Conservation (phyloP, 2,329 filamentous ascomycete species). For the Colletotrichum chrysophilum region DNA sequence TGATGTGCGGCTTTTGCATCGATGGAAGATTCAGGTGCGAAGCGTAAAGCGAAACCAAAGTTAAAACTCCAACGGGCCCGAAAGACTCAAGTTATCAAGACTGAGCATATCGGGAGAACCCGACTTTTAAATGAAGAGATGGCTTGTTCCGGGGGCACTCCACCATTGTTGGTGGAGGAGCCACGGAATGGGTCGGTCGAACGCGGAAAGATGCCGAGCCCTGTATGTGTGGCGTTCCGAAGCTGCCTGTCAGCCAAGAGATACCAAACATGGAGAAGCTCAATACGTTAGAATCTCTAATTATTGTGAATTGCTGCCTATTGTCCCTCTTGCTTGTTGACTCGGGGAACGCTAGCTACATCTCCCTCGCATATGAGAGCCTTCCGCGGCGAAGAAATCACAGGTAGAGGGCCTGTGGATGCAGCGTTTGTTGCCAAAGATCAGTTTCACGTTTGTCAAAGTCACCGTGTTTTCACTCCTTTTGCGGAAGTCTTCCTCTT, state of each 20-base stretch:
- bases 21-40: background rate
- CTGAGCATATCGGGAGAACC: background rate
- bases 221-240: background rate
- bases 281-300: background rate
- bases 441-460: background rate
- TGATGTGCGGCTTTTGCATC: background rate
- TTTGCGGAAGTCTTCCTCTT: background rate
- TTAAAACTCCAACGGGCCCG: background rate
- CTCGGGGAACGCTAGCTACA: background rate
- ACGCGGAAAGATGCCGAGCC: background rate
- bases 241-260: background rate
- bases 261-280: background rate
- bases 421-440: background rate
- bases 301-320: background rate
- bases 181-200: background rate
- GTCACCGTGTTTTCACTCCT: background rate
- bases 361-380: background rate
- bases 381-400: background rate
- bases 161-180: background rate
- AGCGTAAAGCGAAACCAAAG: background rate
- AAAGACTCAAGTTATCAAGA: background rate
- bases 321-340: background rate
- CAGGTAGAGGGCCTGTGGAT: background rate
- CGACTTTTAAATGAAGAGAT: background rate
- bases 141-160: background rate